phyloP scores from a whole-genome alignment of 805 yeast genomes.

The Wickerhamomyces pijperi region DNA sequence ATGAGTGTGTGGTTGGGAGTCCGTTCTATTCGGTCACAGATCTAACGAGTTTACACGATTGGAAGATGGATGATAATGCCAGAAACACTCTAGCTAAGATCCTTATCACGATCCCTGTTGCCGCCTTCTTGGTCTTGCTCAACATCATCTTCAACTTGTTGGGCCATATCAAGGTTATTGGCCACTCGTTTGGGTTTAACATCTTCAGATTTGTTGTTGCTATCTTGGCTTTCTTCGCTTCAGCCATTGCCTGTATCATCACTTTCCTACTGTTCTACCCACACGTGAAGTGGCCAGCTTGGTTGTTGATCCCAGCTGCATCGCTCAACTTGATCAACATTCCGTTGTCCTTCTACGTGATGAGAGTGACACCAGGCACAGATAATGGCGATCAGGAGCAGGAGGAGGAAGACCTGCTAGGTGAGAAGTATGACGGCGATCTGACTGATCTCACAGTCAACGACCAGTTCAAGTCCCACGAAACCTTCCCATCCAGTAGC shows the following conservation, averaged over 20 bases:
- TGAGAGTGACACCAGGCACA: conserved; percentile 11
- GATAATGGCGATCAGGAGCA: conserved; percentile 6
- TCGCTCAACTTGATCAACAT: conserved; percentile 40
- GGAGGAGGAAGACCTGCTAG: conserved; percentile 5
- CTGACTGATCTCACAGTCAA: conserved; percentile 18
- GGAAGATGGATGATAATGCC: conserved; percentile 35
- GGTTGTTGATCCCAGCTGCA: conserved; percentile 63
- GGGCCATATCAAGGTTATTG: conserved; percentile 20
- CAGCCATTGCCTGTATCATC: conserved; percentile 45
- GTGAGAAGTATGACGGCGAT: conserved; percentile 2
- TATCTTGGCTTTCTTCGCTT: conserved; percentile 38
- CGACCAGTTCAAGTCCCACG: conserved; percentile 8
- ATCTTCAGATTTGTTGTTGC: conserved; percentile 33
- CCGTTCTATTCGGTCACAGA: conserved; percentile 27
- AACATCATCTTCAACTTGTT: conserved; percentile 27
- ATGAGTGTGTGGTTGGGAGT: conserved; percentile 32
- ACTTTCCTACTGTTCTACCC: conserved; percentile 53
- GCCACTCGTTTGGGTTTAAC: conserved; percentile 20
- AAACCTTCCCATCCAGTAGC: conserved; percentile 4
- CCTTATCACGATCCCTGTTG: conserved; percentile 52
- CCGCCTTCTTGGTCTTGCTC: conserved; percentile 50
- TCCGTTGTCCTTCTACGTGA: conserved; percentile 35
- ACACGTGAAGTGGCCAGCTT: conserved; percentile 56
- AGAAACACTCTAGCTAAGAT: conserved; percentile 43
- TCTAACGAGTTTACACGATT: conserved; percentile 22